Conservation (phyloP, 2,329 filamentous ascomycete genomes). For the Malbranchea zuffiana region DNA sequence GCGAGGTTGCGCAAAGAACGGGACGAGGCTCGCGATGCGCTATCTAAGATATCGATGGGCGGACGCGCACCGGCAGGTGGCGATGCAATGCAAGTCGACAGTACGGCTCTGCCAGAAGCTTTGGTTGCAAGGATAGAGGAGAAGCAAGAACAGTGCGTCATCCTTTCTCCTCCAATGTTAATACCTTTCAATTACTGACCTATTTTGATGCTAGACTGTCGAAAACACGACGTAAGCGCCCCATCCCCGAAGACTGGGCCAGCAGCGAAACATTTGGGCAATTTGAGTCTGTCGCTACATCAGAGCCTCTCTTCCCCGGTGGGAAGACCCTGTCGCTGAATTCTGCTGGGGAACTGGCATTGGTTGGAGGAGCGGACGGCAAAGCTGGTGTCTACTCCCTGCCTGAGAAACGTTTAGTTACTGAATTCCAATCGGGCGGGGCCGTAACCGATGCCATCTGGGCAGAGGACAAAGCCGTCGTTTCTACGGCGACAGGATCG, state of each 20-base stretch:
- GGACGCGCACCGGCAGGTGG: constrained; percentile 44
- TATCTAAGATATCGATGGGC: constrained; percentile 73
- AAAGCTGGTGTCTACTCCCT: constrained; percentile 69
- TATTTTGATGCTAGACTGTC: constrained; percentile 52
- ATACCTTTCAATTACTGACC: no score
- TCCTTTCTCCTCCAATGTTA: constrained; percentile 5
- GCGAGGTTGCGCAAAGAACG: constrained; percentile 80
- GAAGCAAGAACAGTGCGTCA: constrained; percentile 64
- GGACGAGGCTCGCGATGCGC: constrained; percentile 80
- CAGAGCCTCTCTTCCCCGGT: constrained; percentile 50
- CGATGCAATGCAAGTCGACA: constrained; percentile 90
- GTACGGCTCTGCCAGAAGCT: constrained; percentile 60
- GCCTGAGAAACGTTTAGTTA: constrained; percentile 61
- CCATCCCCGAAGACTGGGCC: constrained; percentile 75
- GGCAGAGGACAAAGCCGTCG: constrained; percentile 54
- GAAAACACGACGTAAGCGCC: constrained; percentile 78
- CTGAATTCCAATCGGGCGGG: constrained; percentile 52
- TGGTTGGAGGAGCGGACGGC: constrained; percentile 65
- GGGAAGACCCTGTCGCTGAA: constrained; percentile 49
- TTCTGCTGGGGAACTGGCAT: constrained; percentile 52
- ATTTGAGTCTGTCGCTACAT: constrained; percentile 45
- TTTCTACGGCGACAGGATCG: constrained; percentile 63
- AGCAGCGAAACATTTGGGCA: constrained; percentile 58
- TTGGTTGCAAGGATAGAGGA: constrained; percentile 64
- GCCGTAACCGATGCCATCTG: constrained; percentile 55